Conservation (phyloP, 2,329 filamentous ascomycete genomes). For the Nannizzia gypsea region DNA sequence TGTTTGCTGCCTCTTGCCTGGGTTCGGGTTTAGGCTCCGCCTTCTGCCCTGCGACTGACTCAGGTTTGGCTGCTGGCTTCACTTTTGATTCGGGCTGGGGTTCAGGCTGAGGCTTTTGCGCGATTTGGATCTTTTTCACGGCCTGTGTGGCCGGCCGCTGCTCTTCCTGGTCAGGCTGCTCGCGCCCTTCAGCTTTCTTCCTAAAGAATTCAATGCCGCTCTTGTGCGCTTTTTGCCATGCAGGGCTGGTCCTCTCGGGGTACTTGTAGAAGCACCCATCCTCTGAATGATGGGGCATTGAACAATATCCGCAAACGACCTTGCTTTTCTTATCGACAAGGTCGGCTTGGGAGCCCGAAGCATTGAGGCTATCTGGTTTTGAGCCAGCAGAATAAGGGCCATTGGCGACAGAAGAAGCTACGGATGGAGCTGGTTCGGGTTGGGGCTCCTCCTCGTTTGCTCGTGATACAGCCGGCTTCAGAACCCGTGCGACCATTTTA, state of each 20-base stretch:
- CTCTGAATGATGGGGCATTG: background rate
- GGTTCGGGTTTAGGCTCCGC: background rate
- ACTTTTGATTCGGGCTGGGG: background rate
- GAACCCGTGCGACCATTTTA: background rate
- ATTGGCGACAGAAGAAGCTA: constrained; percentile 4
- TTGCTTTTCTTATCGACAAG: background rate
- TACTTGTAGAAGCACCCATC: constrained; percentile 1
- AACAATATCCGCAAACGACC: background rate
- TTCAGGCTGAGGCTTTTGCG: background rate
- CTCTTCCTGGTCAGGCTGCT: background rate
- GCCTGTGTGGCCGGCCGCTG: background rate
- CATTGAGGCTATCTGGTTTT: constrained; percentile 1
- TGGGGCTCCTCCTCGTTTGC: background rate
- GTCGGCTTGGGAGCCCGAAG: background rate
- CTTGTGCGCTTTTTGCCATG: constrained; percentile 4
- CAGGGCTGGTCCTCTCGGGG: background rate
- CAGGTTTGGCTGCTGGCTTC: background rate
- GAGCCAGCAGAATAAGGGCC: constrained; percentile 2
- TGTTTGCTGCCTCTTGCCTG: background rate
- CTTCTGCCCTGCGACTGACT: background rate
- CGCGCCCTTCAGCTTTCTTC: background rate
- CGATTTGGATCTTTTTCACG: background rate
- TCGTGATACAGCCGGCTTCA: background rate
- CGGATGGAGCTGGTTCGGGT: background rate
- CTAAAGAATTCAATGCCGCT: constrained; percentile 2